Conservation (phyloP, 2,329 filamentous ascomycete species). For the Myriangium duriaei region DNA sequence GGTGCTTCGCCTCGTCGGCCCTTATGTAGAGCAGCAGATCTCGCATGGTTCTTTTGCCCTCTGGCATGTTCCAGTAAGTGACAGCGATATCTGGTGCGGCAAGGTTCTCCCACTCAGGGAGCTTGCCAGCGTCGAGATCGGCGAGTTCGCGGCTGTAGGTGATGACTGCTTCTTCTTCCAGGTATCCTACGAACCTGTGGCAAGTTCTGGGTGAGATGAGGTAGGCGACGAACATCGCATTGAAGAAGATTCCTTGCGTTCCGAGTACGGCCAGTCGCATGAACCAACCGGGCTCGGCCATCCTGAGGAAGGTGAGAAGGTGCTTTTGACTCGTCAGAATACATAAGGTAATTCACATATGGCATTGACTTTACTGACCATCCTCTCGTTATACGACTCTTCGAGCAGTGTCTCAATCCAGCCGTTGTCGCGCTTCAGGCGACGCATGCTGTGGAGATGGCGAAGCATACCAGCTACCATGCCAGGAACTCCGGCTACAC, state of each 20-base stretch:
- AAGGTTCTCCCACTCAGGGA: conserved; percentile 72
- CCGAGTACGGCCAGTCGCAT: conserved; percentile 88
- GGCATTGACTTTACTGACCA: too few species aligned
- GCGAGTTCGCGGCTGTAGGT: conserved; percentile 85
- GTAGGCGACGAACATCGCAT: conserved; percentile 80
- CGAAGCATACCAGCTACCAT: conserved; percentile 95
- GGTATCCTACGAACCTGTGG: conserved; percentile 91
- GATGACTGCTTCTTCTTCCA: conserved; percentile 93
- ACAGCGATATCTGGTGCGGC: conserved; percentile 78
- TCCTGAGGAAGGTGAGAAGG: conserved; percentile 81
- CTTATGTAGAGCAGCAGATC: conserved; percentile 81
- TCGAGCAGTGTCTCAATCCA: conserved; percentile 53
- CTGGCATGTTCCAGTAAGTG: conserved; percentile 88
- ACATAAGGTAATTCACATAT: too few species aligned
- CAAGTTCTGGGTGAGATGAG: conserved; percentile 75
- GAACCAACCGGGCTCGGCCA: conserved; percentile 73
- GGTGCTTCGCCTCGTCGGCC: conserved; percentile 66
- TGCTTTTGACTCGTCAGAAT: too few species aligned
- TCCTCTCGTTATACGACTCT: conserved; percentile 25
- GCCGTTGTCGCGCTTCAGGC: conserved; percentile 85
- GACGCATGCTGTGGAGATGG: conserved; percentile 70
- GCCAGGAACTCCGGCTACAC: conserved; percentile 85
- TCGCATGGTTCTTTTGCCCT: conserved; percentile 67
- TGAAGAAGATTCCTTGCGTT: conserved; percentile 94
- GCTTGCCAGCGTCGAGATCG: conserved; percentile 72